Conservation (phyloP, 2,329 filamentous ascomycete species). For the Emergomyces pasteurianus region DNA sequence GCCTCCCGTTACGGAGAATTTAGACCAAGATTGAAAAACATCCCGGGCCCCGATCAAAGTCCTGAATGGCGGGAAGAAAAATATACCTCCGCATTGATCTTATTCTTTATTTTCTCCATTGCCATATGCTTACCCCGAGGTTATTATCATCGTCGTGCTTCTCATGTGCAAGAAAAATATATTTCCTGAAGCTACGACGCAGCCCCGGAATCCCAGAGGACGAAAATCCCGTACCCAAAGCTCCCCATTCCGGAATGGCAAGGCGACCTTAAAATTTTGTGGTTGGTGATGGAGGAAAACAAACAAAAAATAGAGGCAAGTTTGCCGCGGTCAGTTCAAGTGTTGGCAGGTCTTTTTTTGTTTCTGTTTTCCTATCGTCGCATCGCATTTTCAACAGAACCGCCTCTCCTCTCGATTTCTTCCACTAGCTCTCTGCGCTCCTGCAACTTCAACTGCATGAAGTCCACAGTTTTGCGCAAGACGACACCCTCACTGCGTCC, state of each 20-base stretch:
- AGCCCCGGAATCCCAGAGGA: neutral
- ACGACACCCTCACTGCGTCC: conserved; percentile 77
- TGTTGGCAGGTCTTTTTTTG: neutral
- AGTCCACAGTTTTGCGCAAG: conserved; percentile 58
- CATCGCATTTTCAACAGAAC: conserved; percentile 37
- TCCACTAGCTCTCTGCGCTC: conserved; percentile 47
- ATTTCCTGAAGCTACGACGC: neutral
- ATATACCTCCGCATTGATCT: neutral
- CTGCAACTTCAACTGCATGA: conserved; percentile 48
- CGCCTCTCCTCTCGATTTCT: conserved; percentile 47
- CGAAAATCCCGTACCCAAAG: neutral
- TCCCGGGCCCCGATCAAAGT: too few species aligned
- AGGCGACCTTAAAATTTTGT: neutral
- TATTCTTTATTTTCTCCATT: neutral
- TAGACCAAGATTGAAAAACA: neutral
- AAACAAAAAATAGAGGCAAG: neutral
- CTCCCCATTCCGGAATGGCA: neutral
- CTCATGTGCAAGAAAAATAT: neutral
- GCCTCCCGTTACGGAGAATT: neutral
- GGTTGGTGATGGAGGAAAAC: neutral
- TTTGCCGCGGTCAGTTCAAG: neutral
- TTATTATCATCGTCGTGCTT: neutral
- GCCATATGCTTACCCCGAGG: neutral
- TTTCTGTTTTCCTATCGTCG: conserved; percentile 14
- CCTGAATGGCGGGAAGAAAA: neutral